Conservation (phyloP, 1,284 basidiomycete species). For the Melampsora larici-populina region DNA sequence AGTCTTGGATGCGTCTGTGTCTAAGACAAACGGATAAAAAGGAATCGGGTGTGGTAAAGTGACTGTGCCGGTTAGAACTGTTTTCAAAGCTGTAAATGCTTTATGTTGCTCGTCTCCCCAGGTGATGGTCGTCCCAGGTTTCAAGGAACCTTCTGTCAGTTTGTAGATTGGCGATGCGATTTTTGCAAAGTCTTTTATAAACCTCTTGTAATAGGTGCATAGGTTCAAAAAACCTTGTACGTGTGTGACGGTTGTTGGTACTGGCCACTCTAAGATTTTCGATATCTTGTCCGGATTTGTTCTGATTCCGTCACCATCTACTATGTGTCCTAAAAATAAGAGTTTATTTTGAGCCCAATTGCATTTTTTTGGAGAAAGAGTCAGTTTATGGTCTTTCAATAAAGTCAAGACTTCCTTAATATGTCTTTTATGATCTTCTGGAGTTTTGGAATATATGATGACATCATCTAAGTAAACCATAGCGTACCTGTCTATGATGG, state of each 20-base stretch:
- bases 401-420: neutral
- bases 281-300: neutral
- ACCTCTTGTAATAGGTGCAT: constrained; percentile 21
- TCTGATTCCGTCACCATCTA: neutral
- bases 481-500: neutral
- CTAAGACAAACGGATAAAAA: neutral
- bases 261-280: neutral
- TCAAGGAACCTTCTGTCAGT: neutral
- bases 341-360: neutral
- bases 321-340: constrained; percentile 6
- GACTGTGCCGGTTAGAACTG: neutral
- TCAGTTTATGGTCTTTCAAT: neutral
- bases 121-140: neutral
- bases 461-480: constrained; percentile 18
- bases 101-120: constrained; percentile 9
- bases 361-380: constrained; percentile 2
- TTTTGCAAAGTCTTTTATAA: constrained; percentile 12
- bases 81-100: neutral
- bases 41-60: constrained; percentile 8
- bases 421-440: neutral
- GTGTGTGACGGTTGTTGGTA: neutral
- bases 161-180: constrained; percentile 1
- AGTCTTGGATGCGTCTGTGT: too few species aligned
- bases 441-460: neutral
- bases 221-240: neutral